These are phyloP conservation scores for Tetracladium maxilliforme DNA, from an alignment of 2,329 filamentous ascomycete species.

Conservation along the genomic window DNA sequence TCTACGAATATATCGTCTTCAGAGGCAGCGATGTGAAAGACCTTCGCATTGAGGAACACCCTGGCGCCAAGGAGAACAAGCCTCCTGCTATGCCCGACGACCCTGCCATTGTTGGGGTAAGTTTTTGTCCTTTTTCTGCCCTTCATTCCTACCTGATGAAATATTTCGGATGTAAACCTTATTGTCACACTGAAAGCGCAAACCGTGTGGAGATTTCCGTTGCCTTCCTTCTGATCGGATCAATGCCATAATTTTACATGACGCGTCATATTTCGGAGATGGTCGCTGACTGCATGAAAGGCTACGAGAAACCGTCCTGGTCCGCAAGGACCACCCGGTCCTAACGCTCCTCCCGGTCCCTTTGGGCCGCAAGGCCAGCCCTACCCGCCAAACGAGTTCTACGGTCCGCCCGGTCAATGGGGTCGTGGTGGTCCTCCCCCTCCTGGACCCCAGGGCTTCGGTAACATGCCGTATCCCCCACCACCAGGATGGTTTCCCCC, in stretches of 20 bases:
- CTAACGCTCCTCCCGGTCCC: constrained; percentile 6
- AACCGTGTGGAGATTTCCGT: constrained; percentile 95
- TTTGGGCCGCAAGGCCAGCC: constrained; percentile 23
- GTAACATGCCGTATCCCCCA: constrained; percentile 65
- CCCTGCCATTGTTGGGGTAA: constrained; percentile 92
- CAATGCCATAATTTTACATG: constrained; percentile 8
- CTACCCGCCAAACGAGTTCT: constrained; percentile 16
- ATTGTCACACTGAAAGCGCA: constrained; percentile 85
- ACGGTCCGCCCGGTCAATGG: constrained; percentile 31
- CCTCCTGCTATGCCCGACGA: constrained; percentile 77
- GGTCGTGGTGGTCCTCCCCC: constrained; percentile 35
- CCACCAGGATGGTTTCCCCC: constrained; percentile 62
- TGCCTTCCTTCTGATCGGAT: constrained; percentile 96
- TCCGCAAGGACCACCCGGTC: constrained; percentile 6
- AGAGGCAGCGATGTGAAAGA: constrained; percentile 98
- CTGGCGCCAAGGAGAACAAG: constrained; percentile 58
- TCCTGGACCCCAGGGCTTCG: constrained; percentile 56
- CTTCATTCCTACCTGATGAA: constrained; percentile 59
- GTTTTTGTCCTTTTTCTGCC: constrained; percentile 25
- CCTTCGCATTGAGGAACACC: constrained; percentile 77
- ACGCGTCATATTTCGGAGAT: too few species aligned
- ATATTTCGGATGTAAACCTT: constrained; percentile 92
- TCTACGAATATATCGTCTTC: constrained; percentile 99
- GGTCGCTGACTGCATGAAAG: too few species aligned
- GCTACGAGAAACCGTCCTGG: too few species aligned